These are phyloP conservation scores for Mallotus repandus DNA, from an alignment of 441 rosid species.

Conservation along the genomic window DNA sequence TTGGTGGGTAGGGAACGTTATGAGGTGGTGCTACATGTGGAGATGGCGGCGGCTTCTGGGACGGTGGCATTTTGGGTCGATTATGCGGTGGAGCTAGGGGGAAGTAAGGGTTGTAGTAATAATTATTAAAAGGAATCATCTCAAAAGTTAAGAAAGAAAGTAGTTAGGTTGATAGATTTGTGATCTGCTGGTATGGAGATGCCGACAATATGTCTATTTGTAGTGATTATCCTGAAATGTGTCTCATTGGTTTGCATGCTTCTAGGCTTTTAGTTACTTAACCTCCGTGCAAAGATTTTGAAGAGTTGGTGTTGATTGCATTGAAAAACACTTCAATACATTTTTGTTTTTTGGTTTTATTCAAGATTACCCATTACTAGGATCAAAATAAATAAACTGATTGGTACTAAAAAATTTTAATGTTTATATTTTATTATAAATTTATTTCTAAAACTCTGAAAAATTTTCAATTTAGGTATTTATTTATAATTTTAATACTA, in stretches of 20 bases:
- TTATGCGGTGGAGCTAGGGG: conserved; percentile 50
- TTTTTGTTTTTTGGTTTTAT: no score
- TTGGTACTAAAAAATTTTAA: no score
- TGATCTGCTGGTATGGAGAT: not conserved
- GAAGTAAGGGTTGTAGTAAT: conserved; percentile 35
- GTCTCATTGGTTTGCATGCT: conserved; percentile 32
- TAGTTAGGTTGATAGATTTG: conserved; percentile 14
- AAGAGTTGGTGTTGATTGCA: conserved; percentile 44
- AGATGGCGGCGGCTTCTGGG: no score
- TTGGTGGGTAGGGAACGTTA: no score
- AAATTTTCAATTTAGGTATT: no score
- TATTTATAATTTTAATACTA: no score
- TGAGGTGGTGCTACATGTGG: no score
- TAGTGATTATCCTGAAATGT: conserved; percentile 23
- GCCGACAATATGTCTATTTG: conserved; percentile 35
- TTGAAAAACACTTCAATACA: conserved; percentile 41
- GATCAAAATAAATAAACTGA: no score
- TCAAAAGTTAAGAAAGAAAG: conserved; percentile 12
- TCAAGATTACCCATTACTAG: not conserved
- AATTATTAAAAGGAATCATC: conserved; percentile 36
- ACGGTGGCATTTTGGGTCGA: no score
- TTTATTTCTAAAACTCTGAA: no score
- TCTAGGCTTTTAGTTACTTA: conserved; percentile 50
- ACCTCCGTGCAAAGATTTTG: conserved; percentile 47
- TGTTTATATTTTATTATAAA: no score